Base-by-base conservation (phyloP, 148 eudicot species). In the Heliamphora exappendiculata region DNA sequence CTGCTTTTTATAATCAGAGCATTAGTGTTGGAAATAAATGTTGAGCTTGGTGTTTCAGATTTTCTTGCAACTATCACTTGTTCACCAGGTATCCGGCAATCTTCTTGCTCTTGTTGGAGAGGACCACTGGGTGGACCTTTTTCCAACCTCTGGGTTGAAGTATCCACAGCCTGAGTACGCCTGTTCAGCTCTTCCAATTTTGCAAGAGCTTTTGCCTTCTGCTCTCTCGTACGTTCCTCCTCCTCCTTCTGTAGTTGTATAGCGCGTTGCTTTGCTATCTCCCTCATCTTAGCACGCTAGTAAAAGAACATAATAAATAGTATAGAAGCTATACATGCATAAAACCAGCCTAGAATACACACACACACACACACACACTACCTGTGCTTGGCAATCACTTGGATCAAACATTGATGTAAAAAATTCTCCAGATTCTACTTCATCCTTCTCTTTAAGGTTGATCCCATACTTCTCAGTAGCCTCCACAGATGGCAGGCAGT, bases 191-290 rank as follows among this genome's bases (percentile, higher is more conserved):
- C 99, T 78, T 93, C 94, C 78, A 96, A 84, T 84, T 96, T 96
- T 63, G 97, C 99, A 60, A 76, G 81, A 76, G 98, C 99, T 86
- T 93, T 96, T 42, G 98, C 99, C 81, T 85, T 93, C 87, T 88
- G 99, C 75, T 96, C 97, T 82, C 88, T 86, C 22, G 69, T 86
- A 29, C 98, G 82, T 78, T 93, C 98, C 81, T 96, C 98, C 84
- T 96, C 99, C 85, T 92, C 99, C 88, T 86, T 87, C 81, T 91
- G 94, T 39, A 84, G 82, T 79, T 91, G 91, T 54, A 84, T 80
- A 60, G 91, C 93, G 74, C 97, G 93, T 76, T 93, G 97, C 83
- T 82, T 96, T 36, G 94, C 96, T 67, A 85, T 70, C 89, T 96
- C 99, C 74, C 84, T 87, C 91, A 85, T 88, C 82, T 81, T 88